A percentile compares a stretch with the other conserved stretches of the same genome.
Conservation (phyloP, 2,329 filamentous ascomycete genomes). For the Aspergillus latus region DNA sequence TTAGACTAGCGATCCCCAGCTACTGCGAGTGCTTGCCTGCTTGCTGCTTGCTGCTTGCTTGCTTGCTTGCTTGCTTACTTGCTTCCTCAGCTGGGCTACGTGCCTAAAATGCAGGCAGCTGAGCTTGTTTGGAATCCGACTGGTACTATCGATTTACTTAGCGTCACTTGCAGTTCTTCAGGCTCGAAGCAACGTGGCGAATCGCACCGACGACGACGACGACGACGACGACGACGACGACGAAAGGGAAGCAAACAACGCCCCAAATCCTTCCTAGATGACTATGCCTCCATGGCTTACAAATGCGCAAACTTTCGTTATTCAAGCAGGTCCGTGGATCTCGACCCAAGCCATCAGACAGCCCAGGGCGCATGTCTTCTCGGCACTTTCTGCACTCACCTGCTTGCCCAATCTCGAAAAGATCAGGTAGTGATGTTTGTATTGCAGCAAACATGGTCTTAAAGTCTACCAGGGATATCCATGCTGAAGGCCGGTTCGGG, state of each 20-base stretch:
- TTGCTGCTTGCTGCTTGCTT: too few relatives aligned
- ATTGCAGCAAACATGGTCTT: not conserved
- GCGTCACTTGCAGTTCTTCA: not conserved
- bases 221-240: too few relatives aligned
- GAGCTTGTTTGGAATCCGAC: not conserved
- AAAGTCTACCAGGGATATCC: not conserved
- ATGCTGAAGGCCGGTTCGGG: not conserved
- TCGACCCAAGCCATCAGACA: too few relatives aligned
- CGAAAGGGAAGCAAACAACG: not conserved
- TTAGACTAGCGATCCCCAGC: not conserved
- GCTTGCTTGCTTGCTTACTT: too few relatives aligned
- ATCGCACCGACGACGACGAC: too few relatives aligned
- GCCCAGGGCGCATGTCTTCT: not conserved
- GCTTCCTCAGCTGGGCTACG: not conserved
- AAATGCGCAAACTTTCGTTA: not conserved
- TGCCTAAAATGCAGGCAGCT: not conserved
- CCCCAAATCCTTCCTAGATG: not conserved
- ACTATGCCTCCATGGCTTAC: not conserved
- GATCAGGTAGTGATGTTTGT: not conserved
- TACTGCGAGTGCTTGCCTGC: not conserved
- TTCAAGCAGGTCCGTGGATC: too few relatives aligned
- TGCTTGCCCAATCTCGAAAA: not conserved
- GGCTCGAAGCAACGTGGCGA: not conserved
- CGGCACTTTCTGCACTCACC: not conserved
- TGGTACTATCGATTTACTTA: not conserved